Conservation (phyloP, 2,329 filamentous ascomycete genomes). For the Blastomyces percursus region DNA sequence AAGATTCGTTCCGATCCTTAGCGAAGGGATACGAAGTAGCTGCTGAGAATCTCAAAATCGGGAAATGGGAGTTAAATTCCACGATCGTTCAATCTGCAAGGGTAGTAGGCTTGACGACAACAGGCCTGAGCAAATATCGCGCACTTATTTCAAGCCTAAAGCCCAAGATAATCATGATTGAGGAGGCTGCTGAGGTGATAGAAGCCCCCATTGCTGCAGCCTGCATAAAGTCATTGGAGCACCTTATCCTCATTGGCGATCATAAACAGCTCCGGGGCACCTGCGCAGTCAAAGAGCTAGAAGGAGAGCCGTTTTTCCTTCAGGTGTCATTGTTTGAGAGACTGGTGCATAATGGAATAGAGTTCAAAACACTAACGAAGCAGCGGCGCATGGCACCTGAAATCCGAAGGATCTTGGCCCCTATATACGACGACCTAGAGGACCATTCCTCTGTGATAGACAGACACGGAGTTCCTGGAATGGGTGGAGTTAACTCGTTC, state of each 20-base stretch:
- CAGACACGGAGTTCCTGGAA: conserved; percentile 48
- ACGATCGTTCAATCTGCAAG: conserved; percentile 50
- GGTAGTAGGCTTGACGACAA: conserved; percentile 62
- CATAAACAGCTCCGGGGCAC: conserved; percentile 65
- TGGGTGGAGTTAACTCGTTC: conserved; percentile 49
- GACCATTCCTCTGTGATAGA: conserved; percentile 49
- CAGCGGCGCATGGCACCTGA: conserved; percentile 67
- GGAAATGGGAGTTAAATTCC: conserved; percentile 49
- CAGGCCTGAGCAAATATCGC: conserved; percentile 70
- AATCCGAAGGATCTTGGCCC: conserved; percentile 48
- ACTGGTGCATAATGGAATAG: conserved; percentile 54
- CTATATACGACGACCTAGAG: conserved; percentile 49
- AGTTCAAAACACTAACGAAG: conserved; percentile 52
- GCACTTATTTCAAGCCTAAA: conserved; percentile 54
- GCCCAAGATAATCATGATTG: conserved; percentile 60
- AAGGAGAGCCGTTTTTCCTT: conserved; percentile 51
- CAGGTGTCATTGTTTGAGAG: conserved; percentile 72
- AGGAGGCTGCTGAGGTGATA: conserved; percentile 67
- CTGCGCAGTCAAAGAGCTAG: conserved; percentile 51
- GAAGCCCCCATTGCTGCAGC: conserved; percentile 48
- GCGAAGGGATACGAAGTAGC: conserved; percentile 41
- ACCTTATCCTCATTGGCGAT: conserved; percentile 63
- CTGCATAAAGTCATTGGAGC: conserved; percentile 51
- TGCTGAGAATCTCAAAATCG: conserved; percentile 45
- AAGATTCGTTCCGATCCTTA: conserved; percentile 39